Evolutionary conservation across 306 rosid genomes (phyloP).

Genomic region (Mimosa pudica): DNA sequence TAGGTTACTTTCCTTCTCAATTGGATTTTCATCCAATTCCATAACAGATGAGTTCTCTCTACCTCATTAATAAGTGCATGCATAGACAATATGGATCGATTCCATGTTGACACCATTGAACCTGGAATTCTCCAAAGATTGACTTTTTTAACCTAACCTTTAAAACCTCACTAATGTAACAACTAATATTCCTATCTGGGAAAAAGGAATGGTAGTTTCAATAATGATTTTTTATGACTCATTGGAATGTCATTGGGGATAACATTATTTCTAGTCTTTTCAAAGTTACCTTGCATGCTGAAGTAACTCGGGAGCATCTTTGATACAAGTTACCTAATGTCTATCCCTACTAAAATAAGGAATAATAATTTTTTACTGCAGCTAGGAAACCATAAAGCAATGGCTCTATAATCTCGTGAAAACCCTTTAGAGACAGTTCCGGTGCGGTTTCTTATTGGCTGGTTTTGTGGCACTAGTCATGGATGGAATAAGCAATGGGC

Average conservation of each 20-base stretch:
- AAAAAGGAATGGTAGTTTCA: too few species aligned
- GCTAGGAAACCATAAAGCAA: slow-evolving; percentile 60
- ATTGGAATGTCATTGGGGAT: too few species aligned
- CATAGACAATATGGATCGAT: too few species aligned
- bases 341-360: neutral
- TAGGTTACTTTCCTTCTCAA: slow-evolving; percentile 38
- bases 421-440: slow-evolving; percentile 62
- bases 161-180: too few species aligned
- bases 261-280: neutral
- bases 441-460: slow-evolving; percentile 70
- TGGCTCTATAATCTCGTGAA: slow-evolving; percentile 59
- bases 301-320: too few species aligned
- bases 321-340: too few species aligned
- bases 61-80: neutral
- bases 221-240: too few species aligned
- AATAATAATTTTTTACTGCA: slow-evolving; percentile 44
- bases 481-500: slow-evolving; percentile 78
- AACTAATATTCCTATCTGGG: too few species aligned
- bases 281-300: too few species aligned
- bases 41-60: slow-evolving; percentile 33
- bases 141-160: too few species aligned
- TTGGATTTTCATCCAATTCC: slow-evolving; percentile 29
- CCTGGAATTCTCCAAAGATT: too few species aligned
- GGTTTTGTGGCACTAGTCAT: slow-evolving; percentile 66
- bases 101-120: too few species aligned